phyloP scores from a whole-genome alignment of 371 early-diverging fungal genomes.

The Ordospora pajunii region DNA sequence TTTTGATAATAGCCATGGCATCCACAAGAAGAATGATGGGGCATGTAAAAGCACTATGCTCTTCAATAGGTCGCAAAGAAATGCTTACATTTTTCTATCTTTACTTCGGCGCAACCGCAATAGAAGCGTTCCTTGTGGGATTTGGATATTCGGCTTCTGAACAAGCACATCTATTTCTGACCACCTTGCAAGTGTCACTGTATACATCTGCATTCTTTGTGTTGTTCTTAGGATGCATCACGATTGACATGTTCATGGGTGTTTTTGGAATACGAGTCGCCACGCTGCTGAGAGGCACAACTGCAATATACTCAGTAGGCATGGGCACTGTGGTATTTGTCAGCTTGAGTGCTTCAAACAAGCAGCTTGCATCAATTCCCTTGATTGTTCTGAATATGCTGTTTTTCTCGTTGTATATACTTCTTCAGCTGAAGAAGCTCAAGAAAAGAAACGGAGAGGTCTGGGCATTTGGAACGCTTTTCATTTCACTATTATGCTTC shows the following conservation, averaged over 20 bases:
- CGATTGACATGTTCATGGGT: constrained; percentile 32
- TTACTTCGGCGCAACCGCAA: constrained; percentile 24
- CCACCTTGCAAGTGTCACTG: constrained; percentile 26
- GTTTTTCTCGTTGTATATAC: constrained; percentile 14
- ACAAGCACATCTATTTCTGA: neutral
- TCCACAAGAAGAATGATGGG: constrained; percentile 30
- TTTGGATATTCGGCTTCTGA: neutral
- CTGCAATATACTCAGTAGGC: constrained; percentile 12
- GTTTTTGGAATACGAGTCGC: constrained; percentile 14
- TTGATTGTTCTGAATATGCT: constrained; percentile 24
- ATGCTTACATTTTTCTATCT: constrained; percentile 48
- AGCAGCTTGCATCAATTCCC: neutral
- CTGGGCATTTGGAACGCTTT: constrained; percentile 54
- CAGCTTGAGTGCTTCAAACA: neutral
- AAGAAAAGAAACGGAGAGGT: constrained; percentile 43
- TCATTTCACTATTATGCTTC: constrained; percentile 29
- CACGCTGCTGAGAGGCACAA: constrained; percentile 9
- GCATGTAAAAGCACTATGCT: constrained; percentile 36
- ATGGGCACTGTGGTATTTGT: constrained; percentile 17
- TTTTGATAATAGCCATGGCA: constrained; percentile 26
- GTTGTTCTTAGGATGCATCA: constrained; percentile 37
- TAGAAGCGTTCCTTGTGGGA: constrained; percentile 27
- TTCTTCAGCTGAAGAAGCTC: constrained; percentile 36
- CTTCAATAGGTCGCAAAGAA: constrained; percentile 52
- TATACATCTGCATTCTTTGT: constrained; percentile 34